Base-by-base conservation (phyloP, 1,284 basidiomycete species). In the Ustilago esculenta region DNA sequence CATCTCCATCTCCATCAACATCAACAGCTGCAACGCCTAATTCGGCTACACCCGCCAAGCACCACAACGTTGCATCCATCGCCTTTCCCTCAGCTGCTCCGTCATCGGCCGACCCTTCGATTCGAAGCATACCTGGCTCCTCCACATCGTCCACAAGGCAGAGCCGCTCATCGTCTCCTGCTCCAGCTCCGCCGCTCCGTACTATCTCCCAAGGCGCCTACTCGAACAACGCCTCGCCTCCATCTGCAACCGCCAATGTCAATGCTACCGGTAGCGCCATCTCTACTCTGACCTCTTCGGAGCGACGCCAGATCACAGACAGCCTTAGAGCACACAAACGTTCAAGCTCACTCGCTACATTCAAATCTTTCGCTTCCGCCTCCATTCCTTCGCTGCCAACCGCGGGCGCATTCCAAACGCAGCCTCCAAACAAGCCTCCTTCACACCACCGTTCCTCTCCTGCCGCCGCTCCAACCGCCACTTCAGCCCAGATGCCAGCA, bases 151-250 rank as follows among this genome's bases (percentile, higher is more conserved):
- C 56, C 4, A 21, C 40, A 27, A 35, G 52, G 25, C 51, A 54
- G 17, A 69, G 66, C 20, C 66, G 59, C 21, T 50, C 54, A 12
- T 59, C 66, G 10, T 65, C 67, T n/a, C 60, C 60, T 8, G 53
- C 56, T 27, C 60, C 60, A n/a, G 49, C 60, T 8, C 67, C 61
- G 15, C 56, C 52, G 5, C 53, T 70, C 11, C 56, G 67, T 11
- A 59, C 60, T 9, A 49, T 70, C 24, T 58, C 67, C 2, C 60
- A 64, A 21, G 48, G 49, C 8, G 51, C 57, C 10, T 30, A 37
- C 25, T 48, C 57, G 4, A 43, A 34, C 18, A 40, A 35, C 9
- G 39, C 60, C 23, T 35, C 32, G 37, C 44, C 33, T n/a, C 53
- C 60, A 12, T 43, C 60, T 23, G 53, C 60, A 14, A 54, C 68